Percentiles rank a stretch among this genome's conserved stretches.
phyloP scores from a whole-genome alignment of 179 eudicot species.

The Drosera spatulata region DNA sequence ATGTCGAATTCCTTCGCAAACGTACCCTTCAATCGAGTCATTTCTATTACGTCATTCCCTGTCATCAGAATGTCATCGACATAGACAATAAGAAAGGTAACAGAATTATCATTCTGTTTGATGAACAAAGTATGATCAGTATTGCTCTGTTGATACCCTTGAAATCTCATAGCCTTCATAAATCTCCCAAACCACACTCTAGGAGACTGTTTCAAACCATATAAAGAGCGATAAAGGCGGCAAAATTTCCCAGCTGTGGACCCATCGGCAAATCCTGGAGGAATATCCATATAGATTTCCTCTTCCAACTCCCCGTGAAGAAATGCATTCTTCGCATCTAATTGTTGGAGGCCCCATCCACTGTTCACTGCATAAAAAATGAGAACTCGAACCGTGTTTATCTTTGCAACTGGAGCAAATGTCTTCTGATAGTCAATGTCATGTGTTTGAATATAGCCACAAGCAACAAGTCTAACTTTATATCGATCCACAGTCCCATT shows the following conservation, averaged over 20 bases:
- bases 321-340: slow-evolving; percentile 1
- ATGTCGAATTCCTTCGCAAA: no score
- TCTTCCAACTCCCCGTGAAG: background rate
- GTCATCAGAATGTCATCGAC: no score
- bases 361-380: background rate
- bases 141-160: no score
- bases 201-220: background rate
- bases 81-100: no score
- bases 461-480: background rate
- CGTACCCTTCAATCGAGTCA: no score
- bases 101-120: no score
- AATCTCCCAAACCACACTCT: background rate
- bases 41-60: no score
- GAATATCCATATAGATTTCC: background rate
- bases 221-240: background rate
- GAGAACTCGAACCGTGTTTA: background rate
- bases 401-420: background rate
- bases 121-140: no score
- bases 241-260: background rate
- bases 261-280: background rate
- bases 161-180: background rate
- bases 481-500: background rate
- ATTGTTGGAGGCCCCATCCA: background rate
- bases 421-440: slow-evolving; percentile 1
- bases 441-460: background rate